These are phyloP conservation scores for Skeletonema costatum DNA, from an alignment of 108 stramenopile species.

Conservation along the genomic window DNA sequence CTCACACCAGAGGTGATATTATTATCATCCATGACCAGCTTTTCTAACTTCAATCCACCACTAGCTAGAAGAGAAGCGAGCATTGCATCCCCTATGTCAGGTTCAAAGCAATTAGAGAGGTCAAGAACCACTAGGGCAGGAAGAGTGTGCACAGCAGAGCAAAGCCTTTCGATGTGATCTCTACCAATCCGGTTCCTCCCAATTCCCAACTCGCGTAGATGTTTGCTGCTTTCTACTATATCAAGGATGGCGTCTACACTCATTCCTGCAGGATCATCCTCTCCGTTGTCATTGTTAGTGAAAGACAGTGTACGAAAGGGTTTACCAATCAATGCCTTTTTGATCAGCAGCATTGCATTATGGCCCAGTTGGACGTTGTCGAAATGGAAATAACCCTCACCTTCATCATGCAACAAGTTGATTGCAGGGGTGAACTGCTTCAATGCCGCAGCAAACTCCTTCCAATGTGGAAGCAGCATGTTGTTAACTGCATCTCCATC, in stretches of 20 bases:
- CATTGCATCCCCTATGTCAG: background rate
- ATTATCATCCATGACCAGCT: background rate
- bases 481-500: too few relatives aligned
- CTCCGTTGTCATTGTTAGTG: background rate
- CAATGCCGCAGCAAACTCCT: background rate
- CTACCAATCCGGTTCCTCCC: background rate
- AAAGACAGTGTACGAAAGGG: background rate
- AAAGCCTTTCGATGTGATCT: background rate
- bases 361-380: background rate
- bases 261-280: background rate
- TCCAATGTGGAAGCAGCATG: slow-evolving; percentile 4
- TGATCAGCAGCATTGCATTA: background rate
- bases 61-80: background rate
- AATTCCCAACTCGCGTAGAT: background rate
- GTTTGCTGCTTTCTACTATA: background rate
- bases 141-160: background rate
- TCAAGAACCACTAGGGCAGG: background rate
- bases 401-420: background rate
- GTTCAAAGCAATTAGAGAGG: background rate
- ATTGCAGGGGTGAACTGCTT: background rate
- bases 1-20: background rate
- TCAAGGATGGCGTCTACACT: background rate
- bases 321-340: background rate
- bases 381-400: background rate
- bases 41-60: background rate